Evolutionary conservation across 1,284 basidiomycete species (phyloP), one percentile per base, ranked within the genome.

Genomic region (Pseudozyma sp.): DNA sequence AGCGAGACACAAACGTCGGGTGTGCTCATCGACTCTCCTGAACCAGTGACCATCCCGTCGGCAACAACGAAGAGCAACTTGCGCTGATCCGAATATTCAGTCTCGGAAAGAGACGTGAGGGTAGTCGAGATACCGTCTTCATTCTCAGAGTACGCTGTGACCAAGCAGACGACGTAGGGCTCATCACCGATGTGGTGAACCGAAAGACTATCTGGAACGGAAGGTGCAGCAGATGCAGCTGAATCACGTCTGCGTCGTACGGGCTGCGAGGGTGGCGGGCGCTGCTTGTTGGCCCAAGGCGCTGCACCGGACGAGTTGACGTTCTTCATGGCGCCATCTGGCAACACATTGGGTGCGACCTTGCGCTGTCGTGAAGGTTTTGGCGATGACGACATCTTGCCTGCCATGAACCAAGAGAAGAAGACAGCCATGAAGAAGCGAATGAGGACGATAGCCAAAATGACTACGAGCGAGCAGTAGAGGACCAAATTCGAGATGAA

Each of bases 1-100:
- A 99, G 86, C 55, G 91, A 89, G 42, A 99, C 95, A 83, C 96
- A 98, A 56, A 94, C 95, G 86, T 99, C 97, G 11, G 97, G 97
- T 5, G 96, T 99, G 76, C 93, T 95, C 82, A 89, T 89, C 85
- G 94, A 93, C 87, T 99, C 96, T 56, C 97, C 97, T 4, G 91
- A 91, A 52, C 97, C 97, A 0, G 96, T 99, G 76, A 99, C 95
- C 94, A 99, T 98, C 6, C 97, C 97, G 85, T 99, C 97, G 40
- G 95, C 96, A 9, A 99, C 92, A 61, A 99, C 88, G 85, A 97
- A 97, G 44, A 99, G 86, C 19, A 99, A 88, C 85, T 99, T 99
- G 60, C 95, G 89, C 42, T 89, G 88, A 86, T 98, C 95, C 9
- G 94, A 93, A 86, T 98, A 99, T 5, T 90, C 91, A 0, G 95